Evolutionary conservation across 192 early-diverging fungal genomes (phyloP).

Genomic region (Globomyces pollinis-pini): DNA sequence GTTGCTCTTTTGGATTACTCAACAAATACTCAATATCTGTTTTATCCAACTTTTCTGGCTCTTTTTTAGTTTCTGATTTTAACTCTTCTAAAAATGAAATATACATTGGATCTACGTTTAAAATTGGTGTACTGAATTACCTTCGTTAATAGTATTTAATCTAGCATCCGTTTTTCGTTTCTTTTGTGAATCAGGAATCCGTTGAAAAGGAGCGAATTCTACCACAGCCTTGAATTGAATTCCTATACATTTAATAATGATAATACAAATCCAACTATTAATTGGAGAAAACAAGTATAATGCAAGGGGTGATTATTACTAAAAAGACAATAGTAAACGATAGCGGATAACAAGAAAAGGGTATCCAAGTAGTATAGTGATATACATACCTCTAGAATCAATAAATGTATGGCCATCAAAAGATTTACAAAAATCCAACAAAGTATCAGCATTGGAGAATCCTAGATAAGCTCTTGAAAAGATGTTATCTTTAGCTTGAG

Average conservation of each 20-base stretch:
- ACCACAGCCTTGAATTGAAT: conserved; percentile 63
- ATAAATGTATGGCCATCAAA: conserved; percentile 73
- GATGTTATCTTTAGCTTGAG: conserved; percentile 62
- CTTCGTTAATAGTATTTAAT: conserved; percentile 70
- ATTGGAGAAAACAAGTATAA: too few relatives aligned
- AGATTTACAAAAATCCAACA: conserved; percentile 64
- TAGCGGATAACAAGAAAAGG: conserved; percentile 1
- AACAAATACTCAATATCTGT: conserved; percentile 2
- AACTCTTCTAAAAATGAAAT: conserved; percentile 63
- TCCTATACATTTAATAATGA: too few relatives aligned
- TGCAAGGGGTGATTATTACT: too few relatives aligned
- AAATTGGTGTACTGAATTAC: conserved; percentile 25
- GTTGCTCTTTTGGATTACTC: conserved; percentile 23
- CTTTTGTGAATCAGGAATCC: conserved; percentile 48
- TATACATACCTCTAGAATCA: too few relatives aligned
- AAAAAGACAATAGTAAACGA: too few relatives aligned
- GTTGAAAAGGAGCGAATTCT: conserved; percentile 75
- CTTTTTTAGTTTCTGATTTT: conserved; percentile 27
- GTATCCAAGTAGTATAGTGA: not conserved
- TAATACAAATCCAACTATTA: too few relatives aligned
- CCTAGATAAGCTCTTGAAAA: conserved; percentile 72
- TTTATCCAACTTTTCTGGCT: not conserved
- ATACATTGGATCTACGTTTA: conserved; percentile 60
- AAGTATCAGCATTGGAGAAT: conserved; percentile 58
- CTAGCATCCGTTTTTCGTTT: conserved; percentile 55